Evolutionary conservation across 495 filamentous ascomycete genomes (phyloP), one percentile per base, ranked within the genome.

Genomic region (Haplographium delicatum): DNA sequence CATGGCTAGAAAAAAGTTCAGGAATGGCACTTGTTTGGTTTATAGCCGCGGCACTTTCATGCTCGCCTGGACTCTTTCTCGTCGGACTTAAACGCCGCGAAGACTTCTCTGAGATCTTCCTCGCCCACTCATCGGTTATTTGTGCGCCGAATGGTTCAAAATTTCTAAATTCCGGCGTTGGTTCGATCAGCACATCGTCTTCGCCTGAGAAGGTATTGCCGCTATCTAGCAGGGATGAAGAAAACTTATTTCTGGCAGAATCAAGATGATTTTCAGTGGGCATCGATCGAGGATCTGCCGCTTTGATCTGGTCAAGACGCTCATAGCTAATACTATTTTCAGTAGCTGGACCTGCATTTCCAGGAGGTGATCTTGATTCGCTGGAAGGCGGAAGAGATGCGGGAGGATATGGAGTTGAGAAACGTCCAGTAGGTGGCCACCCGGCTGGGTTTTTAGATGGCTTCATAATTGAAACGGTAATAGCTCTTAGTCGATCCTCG

Each of bases 371-470:
- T 23, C 5, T 7, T 9, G 42, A 44, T 2, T 31, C 25, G 8
- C 31, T 31, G 5, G 26, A 44, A 5, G 53, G 46, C 4, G 22
- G 39, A 15, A 13, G 9, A 23, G 38, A 40, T 9, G 13, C 27
- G 6, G 45, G 53, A 1, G 53, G 53, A 54, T 42, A 47, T 30
- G 51, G 51, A 13, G 51, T 54, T 24, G 44, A 41, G 1, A 43
- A 24, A 9, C 51, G 33, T 18, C 44, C 43, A 35, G 34, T 54
- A 1, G 51, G 51, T 34, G 51, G 51, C 51, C 51, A 54, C 5
- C 40, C 46, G 46, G 47, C 7, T n/a, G 41, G 16, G 19, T 11
- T 24, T 25, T 40, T 33, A 5, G 18, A 7, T 40, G 24, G 22
- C n/a, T 33, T 38, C 23, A 40, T 38, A 2, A 38, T 7, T 19